Conservation (phyloP, 2,329 filamentous ascomycete genomes). For the Diplocarpon mali region DNA sequence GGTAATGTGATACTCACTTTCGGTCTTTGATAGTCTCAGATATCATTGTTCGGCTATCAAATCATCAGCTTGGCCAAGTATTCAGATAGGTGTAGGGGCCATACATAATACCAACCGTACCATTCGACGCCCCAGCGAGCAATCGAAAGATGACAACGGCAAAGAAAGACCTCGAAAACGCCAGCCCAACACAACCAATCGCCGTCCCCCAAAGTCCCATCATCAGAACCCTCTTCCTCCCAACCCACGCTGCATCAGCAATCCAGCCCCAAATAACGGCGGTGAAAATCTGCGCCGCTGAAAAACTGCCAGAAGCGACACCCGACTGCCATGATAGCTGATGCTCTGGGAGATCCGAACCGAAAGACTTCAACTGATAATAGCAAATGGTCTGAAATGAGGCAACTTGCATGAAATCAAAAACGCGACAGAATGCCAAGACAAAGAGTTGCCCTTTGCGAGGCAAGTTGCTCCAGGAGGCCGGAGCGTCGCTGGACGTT, state of each 20-base stretch:
- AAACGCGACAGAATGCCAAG: slow-evolving; percentile 1
- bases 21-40: slow-evolving; percentile 2
- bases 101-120: slow-evolving; percentile 4
- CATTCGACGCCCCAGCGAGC: slow-evolving; percentile 2
- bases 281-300: slow-evolving; percentile 55
- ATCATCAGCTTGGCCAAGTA: not conserved
- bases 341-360: slow-evolving; percentile 25
- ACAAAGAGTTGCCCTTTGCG: slow-evolving; percentile 1
- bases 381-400: slow-evolving; percentile 49
- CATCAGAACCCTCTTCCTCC: slow-evolving; percentile 47
- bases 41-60: slow-evolving; percentile 2
- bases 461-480: slow-evolving; percentile 1
- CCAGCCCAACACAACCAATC: not conserved
- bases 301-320: slow-evolving; percentile 52
- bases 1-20: not conserved
- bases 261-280: slow-evolving; percentile 56
- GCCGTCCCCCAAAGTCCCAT: slow-evolving; percentile 44
- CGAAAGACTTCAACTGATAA: slow-evolving; percentile 57
- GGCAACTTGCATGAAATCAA: slow-evolving; percentile 4
- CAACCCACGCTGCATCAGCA: slow-evolving; percentile 43
- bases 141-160: not conserved
- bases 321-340: slow-evolving; percentile 53
- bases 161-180: slow-evolving; percentile 1
- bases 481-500: not conserved
- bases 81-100: not conserved